Base-by-base conservation (phyloP, 805 yeast genomes). In the Candida krabiensis region DNA sequence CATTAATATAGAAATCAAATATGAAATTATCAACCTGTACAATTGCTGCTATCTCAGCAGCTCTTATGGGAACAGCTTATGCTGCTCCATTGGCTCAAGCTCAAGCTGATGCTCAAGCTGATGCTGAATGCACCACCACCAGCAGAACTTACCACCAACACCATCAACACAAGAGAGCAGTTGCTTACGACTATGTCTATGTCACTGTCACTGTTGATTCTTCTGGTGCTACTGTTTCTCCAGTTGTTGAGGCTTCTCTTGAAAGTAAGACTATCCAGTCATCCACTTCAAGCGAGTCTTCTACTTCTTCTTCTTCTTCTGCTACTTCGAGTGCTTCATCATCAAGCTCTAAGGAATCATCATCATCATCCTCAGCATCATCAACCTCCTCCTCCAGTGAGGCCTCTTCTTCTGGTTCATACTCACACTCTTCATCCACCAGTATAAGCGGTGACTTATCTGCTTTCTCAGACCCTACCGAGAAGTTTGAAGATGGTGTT, bases 401-500 rank as follows among this genome's bases (percentile, higher is more conserved):
- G 4, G 19, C 69, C 11, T 44, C 70, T 25, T 24, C 64, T 18
- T 33, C 56, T 1, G 23, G 53, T 8, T 34, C 63, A 12, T 12
- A 55, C 28, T 33, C 63, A 17, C 35, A 68, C 21, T 42, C 69
- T 23, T 50, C 70, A 19, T 66, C 70, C 30, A 54, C 61, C 37
- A 62, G 66, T 34, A 54, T 63, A 37, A 47, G 56, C 17, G 93
- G 93, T 53, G 87, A 79, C 61, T 73, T 86, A 47, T 38, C 67
- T 26, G 64, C 73, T 43, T 86, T 69, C 68, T 51, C 67, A 9
- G 69, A 62, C 52, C 93, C 96, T 55, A 47, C 72, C 40, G 67
- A 61, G 30, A 65, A 67, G 35, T 91, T 93, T 66, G 65, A 69
- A 57, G 96, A 88, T 59, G 96, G 96, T 60, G 70, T 65, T 28